Evolutionary conservation across 202 grass and related monocot species (phyloP), one percentile per base, ranked within the genome.

Genomic region (Schoenoplectus triqueter): DNA sequence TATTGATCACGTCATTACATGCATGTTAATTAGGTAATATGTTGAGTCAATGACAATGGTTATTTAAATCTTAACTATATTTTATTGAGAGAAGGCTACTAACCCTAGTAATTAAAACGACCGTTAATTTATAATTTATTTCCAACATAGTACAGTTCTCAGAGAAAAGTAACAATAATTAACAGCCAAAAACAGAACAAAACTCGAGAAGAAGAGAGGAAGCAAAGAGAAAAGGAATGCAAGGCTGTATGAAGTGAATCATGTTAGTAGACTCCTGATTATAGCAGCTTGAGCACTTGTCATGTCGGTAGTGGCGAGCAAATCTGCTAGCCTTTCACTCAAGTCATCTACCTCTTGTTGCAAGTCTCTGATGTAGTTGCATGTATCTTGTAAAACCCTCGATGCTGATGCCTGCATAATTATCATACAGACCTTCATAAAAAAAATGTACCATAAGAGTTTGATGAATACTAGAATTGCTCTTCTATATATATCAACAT

Each of bases 281-380:
- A 94, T 69, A 71, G 88, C 94, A 10, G 92, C 88, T 84, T 97
- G 92, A 64, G 87, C 92, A 64, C 88, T 89, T 39, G 85, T 86
- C 77, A 90, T 79, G 47, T 90, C 76, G 40, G 88, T 86, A 57
- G 84, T 85, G 64, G 72, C 87, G 55, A 97, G 88, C 71, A 97
- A 84, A 79, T 92, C 80, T 55, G 94, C 81, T 44, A 97, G 92
- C 82, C 88, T 94, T 83, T 92, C 92, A 85, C 94, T 97, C 51
- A 97, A 89, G 57, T 92, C 85, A 73, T 94, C 92, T 69, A 89
- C 88, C 76, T 97, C 94, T 84, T 89, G 87, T 64, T 97, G 94
- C 80, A 97, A 92, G 80, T 85, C 94, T 74, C 88, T 92, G 75
- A 97, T 94, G 84, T 97, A 94, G 87, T 86, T 97, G 84, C 94